phyloP scores from a whole-genome alignment of 768 basidiomycete genomes.

The Lactifluus hygrophoroides region DNA sequence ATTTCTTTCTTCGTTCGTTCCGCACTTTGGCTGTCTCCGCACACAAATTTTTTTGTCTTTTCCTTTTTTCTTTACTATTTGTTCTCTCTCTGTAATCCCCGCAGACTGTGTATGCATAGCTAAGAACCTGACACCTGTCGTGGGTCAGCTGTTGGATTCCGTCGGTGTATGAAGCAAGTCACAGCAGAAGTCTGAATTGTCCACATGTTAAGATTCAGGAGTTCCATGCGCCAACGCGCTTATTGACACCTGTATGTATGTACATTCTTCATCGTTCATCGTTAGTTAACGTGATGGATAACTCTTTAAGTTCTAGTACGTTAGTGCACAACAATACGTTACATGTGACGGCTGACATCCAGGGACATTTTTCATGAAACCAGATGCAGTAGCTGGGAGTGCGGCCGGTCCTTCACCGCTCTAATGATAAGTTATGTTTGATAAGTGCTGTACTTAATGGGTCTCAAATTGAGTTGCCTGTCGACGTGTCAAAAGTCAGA shows the following conservation, averaged over 20 bases:
- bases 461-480: not conserved
- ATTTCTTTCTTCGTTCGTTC: not conserved
- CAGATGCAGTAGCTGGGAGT: too few species aligned
- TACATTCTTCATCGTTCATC: too few species aligned
- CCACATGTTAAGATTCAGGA: not conserved
- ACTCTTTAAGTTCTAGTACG: too few species aligned
- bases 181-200: not conserved
- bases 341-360: not conserved
- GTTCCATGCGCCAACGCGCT: not conserved
- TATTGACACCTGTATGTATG: not conserved
- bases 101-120: slow-evolving; percentile 14
- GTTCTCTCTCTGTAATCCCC: slow-evolving; percentile 11
- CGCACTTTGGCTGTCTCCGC: slow-evolving; percentile 4
- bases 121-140: slow-evolving; percentile 1
- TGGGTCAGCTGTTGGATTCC: not conserved
- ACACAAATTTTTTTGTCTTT: not conserved
- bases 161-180: not conserved
- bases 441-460: too few species aligned
- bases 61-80: not conserved
- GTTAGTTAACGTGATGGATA: too few species aligned
- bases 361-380: not conserved
- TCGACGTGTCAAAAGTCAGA: not conserved
- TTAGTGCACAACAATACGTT: not conserved
- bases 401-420: not conserved
- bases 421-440: not conserved